Evolutionary conservation across 495 filamentous ascomycete genomes (phyloP), one percentile per base, ranked within the genome.

Genomic region (Tuber magnatum): DNA sequence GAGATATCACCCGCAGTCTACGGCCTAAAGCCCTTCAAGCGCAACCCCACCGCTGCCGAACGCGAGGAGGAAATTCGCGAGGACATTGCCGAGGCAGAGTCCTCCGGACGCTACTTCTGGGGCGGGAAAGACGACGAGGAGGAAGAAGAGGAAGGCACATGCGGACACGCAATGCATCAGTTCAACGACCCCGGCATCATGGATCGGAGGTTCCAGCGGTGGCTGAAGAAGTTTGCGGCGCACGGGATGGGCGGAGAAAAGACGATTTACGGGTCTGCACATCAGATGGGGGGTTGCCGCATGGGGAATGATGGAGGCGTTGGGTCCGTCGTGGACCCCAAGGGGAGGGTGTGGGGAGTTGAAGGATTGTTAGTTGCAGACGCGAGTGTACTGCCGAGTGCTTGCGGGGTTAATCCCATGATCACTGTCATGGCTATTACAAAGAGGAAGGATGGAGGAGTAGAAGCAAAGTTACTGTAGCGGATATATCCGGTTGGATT

Each of bases 341-440:
- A 86, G 70, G 93, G 93, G 1, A 87, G 86, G 78, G 92, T 95
- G 5, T 97, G 93, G 92, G 93, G 89, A 0, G 86, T 87, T 0
- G 84, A 91, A 69, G 90, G 89, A 0, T 75, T 97, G 78, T 95
- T 91, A 81, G 89, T 97, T 3, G 88, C 90, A 3, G 94, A 98
- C 85, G 92, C 93, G 41, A 96, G 93, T 78, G 90, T 97, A 0
- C 93, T 97, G 77, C 94, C 94, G 0, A 92, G 90, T 74, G 93
- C 94, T 8, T 93, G 91, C 78, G 94, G 94, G 8, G 94, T 96
- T 18, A 97, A 97, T 82, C 94, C 94, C 5, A 97, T 97, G 94
- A 85, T 97, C 46, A 97, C 93, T 68, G 91, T 87, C 74, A 95
- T 97, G 93, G 93, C 90, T 4, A 93, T 97, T 78, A 86, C 90